Percentiles rank a stretch among this genome's conserved stretches.
These are phyloP conservation scores for Pythium volutum DNA, from an alignment of 352 stramenopile species.

Conservation along the genomic window DNA sequence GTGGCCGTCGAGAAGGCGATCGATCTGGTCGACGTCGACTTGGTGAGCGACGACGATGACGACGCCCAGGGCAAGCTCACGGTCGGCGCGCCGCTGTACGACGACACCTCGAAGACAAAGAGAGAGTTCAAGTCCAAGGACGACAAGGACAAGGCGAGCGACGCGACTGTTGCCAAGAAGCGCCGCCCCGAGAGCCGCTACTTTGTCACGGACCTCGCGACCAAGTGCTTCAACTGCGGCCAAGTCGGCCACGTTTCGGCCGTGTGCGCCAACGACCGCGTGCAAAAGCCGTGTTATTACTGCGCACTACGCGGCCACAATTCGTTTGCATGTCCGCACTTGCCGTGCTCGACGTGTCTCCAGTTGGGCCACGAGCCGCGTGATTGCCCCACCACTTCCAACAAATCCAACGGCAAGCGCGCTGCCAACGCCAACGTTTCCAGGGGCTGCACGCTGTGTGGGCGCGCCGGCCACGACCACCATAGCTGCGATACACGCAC, in stretches of 20 bases:
- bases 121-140: background rate
- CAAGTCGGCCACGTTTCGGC: constrained; percentile 74
- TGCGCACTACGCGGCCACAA: constrained; percentile 72
- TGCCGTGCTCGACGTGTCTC: constrained; percentile 65
- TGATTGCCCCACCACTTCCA: constrained; percentile 34
- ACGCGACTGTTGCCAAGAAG: constrained; percentile 30
- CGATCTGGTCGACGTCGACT: constrained; percentile 19
- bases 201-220: constrained; percentile 77
- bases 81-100: constrained; percentile 55
- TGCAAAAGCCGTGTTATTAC: constrained; percentile 76
- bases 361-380: constrained; percentile 64
- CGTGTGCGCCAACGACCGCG: constrained; percentile 72
- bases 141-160: background rate
- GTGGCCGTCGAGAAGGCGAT: constrained; percentile 50
- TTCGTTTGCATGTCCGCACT: constrained; percentile 59
- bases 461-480: constrained; percentile 47
- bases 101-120: constrained; percentile 15
- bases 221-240: constrained; percentile 84
- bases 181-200: constrained; percentile 69
- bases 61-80: constrained; percentile 26
- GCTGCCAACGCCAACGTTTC: constrained; percentile 18
- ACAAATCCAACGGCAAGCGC: constrained; percentile 30
- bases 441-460: constrained; percentile 47
- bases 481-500: constrained; percentile 38
- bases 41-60: constrained; percentile 21